These are phyloP conservation scores for Eucalyptus curtisii DNA, from an alignment of 345 rosid species.

Conservation along the genomic window DNA sequence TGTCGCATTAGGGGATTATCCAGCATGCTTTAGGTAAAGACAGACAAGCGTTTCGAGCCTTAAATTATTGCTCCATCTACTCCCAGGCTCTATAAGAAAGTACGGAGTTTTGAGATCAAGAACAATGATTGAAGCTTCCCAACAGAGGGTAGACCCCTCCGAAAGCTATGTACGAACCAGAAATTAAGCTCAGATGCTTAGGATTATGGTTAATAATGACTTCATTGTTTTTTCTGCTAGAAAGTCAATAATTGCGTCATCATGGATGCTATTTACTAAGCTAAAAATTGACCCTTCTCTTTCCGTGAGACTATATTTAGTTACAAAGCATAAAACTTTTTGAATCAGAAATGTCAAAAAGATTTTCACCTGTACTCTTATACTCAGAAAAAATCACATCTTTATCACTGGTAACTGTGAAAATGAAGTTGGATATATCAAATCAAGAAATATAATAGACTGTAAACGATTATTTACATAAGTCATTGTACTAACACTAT, in stretches of 20 bases:
- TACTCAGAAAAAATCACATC: neutral
- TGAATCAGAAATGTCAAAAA: neutral
- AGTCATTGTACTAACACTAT: neutral
- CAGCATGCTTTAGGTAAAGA: neutral
- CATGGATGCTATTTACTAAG: neutral
- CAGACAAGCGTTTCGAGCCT: neutral
- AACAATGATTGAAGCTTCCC: neutral
- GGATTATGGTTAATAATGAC: neutral
- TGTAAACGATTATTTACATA: neutral
- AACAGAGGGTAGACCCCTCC: neutral
- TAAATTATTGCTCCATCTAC: neutral
- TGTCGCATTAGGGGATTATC: neutral
- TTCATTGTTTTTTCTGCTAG: neutral
- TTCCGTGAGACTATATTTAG: neutral
- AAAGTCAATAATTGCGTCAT: neutral
- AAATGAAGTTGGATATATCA: neutral
- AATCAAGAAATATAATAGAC: neutral
- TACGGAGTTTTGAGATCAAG: neutral
- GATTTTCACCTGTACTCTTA: neutral
- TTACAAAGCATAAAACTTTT: neutral
- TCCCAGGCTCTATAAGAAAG: neutral
- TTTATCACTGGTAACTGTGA: neutral
- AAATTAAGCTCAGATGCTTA: neutral
- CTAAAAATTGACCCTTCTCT: neutral
- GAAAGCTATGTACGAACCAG: neutral